phyloP scores from a whole-genome alignment of 495 filamentous ascomycete species.

The Margaritispora aquatica region DNA sequence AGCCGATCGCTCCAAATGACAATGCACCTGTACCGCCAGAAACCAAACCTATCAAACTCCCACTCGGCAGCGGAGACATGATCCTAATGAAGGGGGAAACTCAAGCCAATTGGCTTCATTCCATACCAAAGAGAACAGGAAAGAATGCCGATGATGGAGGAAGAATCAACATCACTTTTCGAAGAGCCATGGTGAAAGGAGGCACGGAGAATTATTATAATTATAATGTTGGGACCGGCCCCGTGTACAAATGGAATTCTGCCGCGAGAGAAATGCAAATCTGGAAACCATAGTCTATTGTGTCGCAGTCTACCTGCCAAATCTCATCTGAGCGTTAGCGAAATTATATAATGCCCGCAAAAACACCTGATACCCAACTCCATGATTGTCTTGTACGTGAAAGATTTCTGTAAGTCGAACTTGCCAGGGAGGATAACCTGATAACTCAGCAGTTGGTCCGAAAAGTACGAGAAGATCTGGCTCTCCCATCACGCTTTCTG shows the following conservation, averaged over 20 bases:
- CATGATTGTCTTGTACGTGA: slow-evolving; percentile 60
- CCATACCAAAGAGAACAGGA: slow-evolving; percentile 62
- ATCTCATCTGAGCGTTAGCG: slow-evolving; percentile 81
- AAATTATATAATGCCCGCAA: slow-evolving; percentile 75
- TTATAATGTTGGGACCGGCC: slow-evolving; percentile 69
- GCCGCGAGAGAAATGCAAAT: slow-evolving; percentile 46
- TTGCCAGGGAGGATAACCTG: slow-evolving; percentile 96
- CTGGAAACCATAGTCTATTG: slow-evolving; percentile 26
- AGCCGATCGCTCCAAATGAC: slow-evolving; percentile 35
- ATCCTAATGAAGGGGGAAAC: slow-evolving; percentile 63
- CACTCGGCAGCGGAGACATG: slow-evolving; percentile 62
- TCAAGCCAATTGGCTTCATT: slow-evolving; percentile 66
- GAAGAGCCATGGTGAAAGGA: slow-evolving; percentile 53
- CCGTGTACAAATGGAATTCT: slow-evolving; percentile 56
- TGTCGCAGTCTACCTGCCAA: slow-evolving; percentile 57
- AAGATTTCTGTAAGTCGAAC: slow-evolving; percentile 92
- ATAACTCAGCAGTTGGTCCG: slow-evolving; percentile 68
- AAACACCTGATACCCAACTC: slow-evolving; percentile 92
- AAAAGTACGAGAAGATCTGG: slow-evolving; percentile 89
- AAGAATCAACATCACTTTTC: slow-evolving; percentile 71
- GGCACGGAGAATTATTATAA: slow-evolving; percentile 58
- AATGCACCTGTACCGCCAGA: slow-evolving; percentile 18
- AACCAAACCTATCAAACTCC: slow-evolving; percentile 48
- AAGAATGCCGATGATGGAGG: slow-evolving; percentile 49
- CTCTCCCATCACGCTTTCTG: slow-evolving; percentile 63